Percentiles rank a stretch among this genome's conserved stretches.
Conservation (phyloP, 2,329 filamentous ascomycete species). For the Elsinoe ampelina region DNA sequence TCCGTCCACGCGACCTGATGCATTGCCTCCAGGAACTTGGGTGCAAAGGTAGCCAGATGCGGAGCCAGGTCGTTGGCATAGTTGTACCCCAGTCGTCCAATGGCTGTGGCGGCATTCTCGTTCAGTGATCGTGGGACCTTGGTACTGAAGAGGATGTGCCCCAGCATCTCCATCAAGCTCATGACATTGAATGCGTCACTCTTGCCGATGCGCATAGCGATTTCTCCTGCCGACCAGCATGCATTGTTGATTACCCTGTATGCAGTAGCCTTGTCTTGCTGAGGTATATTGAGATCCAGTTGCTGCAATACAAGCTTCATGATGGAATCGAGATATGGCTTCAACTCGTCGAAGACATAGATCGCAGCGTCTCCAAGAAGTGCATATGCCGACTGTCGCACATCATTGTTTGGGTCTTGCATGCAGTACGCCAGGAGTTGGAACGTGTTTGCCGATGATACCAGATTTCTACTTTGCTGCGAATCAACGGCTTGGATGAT, state of each 20-base stretch:
- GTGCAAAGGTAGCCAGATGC: conserved; percentile 69
- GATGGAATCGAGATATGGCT: conserved; percentile 61
- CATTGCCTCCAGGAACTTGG: conserved; percentile 73
- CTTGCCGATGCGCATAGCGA: conserved; percentile 65
- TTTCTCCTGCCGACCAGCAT: conserved; percentile 93
- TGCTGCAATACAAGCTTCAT: conserved; percentile 78
- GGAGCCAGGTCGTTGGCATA: conserved; percentile 69
- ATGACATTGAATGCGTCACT: conserved; percentile 69
- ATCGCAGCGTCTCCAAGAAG: conserved; percentile 90
- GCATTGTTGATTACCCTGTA: conserved; percentile 97
- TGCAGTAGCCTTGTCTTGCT: conserved; percentile 71
- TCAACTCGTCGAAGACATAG: conserved; percentile 76
- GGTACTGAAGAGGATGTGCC: conserved; percentile 75
- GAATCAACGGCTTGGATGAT: conserved; percentile 82
- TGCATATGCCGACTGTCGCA: conserved; percentile 91
- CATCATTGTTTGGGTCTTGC: conserved; percentile 83
- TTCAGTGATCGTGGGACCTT: conserved; percentile 77
- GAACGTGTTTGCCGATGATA: conserved; percentile 72
- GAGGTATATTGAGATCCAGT: conserved; percentile 53
- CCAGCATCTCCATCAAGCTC: conserved; percentile 64
- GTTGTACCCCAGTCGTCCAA: conserved; percentile 76
- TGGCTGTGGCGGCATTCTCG: conserved; percentile 88
- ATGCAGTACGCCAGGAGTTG: conserved; percentile 85
- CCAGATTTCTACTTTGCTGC: conserved; percentile 64
- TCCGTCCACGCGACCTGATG: conserved; percentile 77